Conservation (phyloP, 495 filamentous ascomycete genomes). For the Daldinia childiae region DNA sequence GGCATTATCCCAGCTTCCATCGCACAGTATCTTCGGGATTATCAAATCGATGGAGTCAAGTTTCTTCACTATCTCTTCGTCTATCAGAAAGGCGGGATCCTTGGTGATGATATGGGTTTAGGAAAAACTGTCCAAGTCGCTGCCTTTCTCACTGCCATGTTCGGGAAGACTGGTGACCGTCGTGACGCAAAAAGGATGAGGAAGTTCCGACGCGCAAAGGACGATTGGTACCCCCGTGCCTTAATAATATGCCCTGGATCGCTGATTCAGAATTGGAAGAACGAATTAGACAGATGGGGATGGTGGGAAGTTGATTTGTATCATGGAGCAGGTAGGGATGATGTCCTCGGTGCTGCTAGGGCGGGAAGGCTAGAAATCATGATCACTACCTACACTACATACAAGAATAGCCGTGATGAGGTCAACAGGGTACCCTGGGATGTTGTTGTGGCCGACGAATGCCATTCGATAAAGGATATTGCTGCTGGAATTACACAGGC, state of each 20-base stretch:
- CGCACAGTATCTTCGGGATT: constrained; percentile 90
- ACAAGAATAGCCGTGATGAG: constrained; percentile 74
- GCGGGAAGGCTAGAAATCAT: constrained; percentile 84
- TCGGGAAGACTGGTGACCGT: constrained; percentile 94
- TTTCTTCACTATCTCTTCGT: constrained; percentile 93
- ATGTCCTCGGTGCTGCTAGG: constrained; percentile 75
- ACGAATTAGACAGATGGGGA: constrained; percentile 87
- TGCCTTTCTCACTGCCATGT: constrained; percentile 90
- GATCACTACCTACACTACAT: constrained; percentile 93
- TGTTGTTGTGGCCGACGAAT: constrained; percentile 96
- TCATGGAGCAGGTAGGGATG: constrained; percentile 78
- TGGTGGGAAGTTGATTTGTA: constrained; percentile 92
- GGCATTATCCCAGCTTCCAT: constrained; percentile 90
- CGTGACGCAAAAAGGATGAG: constrained; percentile 90
- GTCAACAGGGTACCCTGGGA: constrained; percentile 94
- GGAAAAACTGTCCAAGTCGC: constrained; percentile 98
- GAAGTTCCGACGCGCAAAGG: constrained; percentile 73
- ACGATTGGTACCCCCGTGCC: constrained; percentile 84
- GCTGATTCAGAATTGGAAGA: constrained; percentile 89
- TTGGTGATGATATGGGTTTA: constrained; percentile 97
- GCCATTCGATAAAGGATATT: constrained; percentile 88
- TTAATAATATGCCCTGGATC: constrained; percentile 90
- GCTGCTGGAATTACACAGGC: constrained; percentile 79
- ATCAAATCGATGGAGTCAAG: constrained; percentile 85
- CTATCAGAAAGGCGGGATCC: constrained; percentile 88